Evolutionary conservation across 805 yeast species (phyloP), one percentile per base, ranked within the genome.

Genomic region (Candida multigemmis): DNA sequence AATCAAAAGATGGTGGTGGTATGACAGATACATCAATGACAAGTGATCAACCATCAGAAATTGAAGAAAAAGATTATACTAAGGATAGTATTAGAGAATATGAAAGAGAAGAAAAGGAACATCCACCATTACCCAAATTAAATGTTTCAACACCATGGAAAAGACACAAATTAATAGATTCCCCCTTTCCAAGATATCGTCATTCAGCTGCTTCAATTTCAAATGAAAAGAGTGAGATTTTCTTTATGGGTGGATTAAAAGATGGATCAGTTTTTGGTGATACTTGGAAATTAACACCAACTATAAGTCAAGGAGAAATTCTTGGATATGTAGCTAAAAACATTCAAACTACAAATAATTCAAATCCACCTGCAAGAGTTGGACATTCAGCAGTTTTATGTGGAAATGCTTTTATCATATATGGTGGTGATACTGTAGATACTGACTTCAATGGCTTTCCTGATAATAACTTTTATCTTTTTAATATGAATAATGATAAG

Each of bases 161-260:
- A 27, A 61, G 78, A 37, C 67, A 70, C 36, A 76, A 74, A 42
- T 54, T 82, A 10, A 60, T 59, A 32, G 69, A 74, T 37, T 81
- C 91, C 3, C 98, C 97, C 2, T 86, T 89, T 46, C 97, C 99
- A 3, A 72, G 98, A 23, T 86, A 85, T 49, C 78, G 96, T 41
- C 97, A 89, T 53, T 84, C 93, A 1, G 84, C 94, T 6, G 82
- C 94, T 3, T 60, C 79, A 14, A 58, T 74, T 14, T 69, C 85
- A 5, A 76, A 91, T 9, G 86, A 84, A 16, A 77, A 77, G 30
- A 84, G 84, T 28, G 91, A 85, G 34, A 59, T 86, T 12, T 85
- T 74, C 48, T 67, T 91, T 13, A 87, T 91, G 84, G 98, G 99
- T 22, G 99, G 99, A 6, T 63, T 91, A 25, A 79, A 87, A 46